Evolutionary conservation across 176 grass and related monocot species (phyloP).

Genomic region (Guadua angustifolia): DNA sequence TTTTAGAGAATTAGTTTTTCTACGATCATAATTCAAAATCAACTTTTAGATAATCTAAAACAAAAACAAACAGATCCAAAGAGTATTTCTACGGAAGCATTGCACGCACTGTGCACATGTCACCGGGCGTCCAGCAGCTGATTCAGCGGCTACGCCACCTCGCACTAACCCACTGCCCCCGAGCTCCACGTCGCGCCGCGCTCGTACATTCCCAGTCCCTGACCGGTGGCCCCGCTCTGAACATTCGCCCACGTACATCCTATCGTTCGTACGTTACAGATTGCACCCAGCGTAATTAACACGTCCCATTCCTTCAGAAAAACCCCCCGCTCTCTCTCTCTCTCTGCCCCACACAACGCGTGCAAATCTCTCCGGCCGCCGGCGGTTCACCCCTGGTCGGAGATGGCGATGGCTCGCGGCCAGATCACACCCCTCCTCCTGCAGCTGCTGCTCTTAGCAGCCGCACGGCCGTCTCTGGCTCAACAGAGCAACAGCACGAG

Average conservation of each 20-base stretch:
- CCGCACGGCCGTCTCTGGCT: neutral
- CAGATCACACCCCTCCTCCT: neutral
- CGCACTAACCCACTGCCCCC: neutral
- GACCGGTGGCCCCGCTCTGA: neutral
- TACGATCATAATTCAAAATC: no score
- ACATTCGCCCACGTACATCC: neutral
- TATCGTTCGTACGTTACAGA: slow-evolving; percentile 33
- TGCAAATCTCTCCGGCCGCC: neutral
- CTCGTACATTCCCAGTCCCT: neutral
- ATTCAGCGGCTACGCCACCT: slow-evolving; percentile 18
- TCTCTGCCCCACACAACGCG: neutral
- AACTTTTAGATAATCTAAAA: no score
- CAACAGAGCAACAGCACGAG: slow-evolving; percentile 33
- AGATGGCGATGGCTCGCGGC: slow-evolving; percentile 10
- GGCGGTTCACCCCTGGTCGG: neutral
- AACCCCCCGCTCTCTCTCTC: neutral
- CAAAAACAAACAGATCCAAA: rapidly evolving
- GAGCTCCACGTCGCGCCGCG: neutral
- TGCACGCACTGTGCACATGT: neutral
- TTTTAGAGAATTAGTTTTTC: no score
- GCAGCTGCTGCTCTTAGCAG: neutral
- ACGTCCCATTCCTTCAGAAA: slow-evolving; percentile 15
- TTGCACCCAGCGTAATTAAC: neutral
- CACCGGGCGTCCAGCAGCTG: neutral
- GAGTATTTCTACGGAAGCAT: no score